Evolutionary conservation across 106 monocot genomes (phyloP).

Genomic region (Apostasia ramifera): DNA sequence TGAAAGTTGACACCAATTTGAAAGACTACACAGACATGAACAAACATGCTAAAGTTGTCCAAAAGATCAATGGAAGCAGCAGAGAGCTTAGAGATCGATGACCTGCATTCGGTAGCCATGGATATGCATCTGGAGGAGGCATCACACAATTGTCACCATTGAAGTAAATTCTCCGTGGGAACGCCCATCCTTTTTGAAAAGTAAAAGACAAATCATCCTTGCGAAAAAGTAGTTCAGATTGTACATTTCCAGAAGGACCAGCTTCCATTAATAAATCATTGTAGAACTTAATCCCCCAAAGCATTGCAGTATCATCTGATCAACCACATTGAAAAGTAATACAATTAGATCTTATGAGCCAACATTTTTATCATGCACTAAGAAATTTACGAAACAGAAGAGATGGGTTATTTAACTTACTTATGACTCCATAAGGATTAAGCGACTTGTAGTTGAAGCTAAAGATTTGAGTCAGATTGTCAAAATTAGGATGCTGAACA

Average conservation of each 20-base stretch:
- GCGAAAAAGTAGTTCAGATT: constrained; percentile 66
- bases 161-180: constrained; percentile 79
- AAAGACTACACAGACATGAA: constrained; percentile 13
- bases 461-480: constrained; percentile 48
- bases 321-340: neutral
- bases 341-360: no score
- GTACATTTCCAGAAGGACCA: constrained; percentile 75
- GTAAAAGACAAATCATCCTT: constrained; percentile 66
- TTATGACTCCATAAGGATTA: constrained; percentile 46
- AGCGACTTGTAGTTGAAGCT: constrained; percentile 63
- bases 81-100: constrained; percentile 4
- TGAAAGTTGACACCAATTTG: neutral
- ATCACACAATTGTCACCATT: constrained; percentile 87
- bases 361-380: neutral
- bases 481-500: constrained; percentile 58
- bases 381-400: neutral
- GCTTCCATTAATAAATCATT: constrained; percentile 81
- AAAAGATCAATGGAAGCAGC: constrained; percentile 18
- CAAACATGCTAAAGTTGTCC: constrained; percentile 22
- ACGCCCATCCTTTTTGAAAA: constrained; percentile 85
- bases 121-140: constrained; percentile 83
- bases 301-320: constrained; percentile 85
- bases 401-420: constrained; percentile 21
- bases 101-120: constrained; percentile 63
- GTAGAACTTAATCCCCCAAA: constrained; percentile 86